phyloP scores from a whole-genome alignment of 2,329 filamentous ascomycete species.

The Pseudogymnoascus sp. region DNA sequence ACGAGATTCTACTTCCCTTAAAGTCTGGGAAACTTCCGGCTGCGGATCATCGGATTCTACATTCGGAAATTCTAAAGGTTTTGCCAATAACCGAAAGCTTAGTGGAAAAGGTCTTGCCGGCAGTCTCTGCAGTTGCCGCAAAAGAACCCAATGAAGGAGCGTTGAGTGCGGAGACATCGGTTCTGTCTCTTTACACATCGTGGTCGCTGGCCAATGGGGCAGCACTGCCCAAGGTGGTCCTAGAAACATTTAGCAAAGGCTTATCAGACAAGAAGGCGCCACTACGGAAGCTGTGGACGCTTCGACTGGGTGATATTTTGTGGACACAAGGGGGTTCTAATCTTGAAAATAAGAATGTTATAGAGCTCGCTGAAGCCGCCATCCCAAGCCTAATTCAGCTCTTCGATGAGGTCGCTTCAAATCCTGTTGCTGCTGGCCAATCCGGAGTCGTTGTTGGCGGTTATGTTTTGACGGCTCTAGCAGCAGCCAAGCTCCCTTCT shows the following conservation, averaged over 20 bases:
- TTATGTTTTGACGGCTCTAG: constrained; percentile 63
- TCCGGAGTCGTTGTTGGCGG: constrained; percentile 73
- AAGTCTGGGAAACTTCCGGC: constrained; percentile 77
- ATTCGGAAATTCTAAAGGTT: constrained; percentile 70
- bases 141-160: constrained; percentile 89
- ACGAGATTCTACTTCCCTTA: constrained; percentile 71
- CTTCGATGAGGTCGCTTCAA: constrained; percentile 70
- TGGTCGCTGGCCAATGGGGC: constrained; percentile 53
- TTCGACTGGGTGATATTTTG: constrained; percentile 64
- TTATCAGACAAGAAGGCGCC: constrained; percentile 75
- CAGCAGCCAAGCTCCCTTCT: constrained; percentile 42
- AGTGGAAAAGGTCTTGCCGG: constrained; percentile 57
- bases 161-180: constrained; percentile 63
- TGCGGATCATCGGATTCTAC: constrained; percentile 73
- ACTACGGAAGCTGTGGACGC: constrained; percentile 71
- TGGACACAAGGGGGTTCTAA: constrained; percentile 44
- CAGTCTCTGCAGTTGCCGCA: constrained; percentile 57
- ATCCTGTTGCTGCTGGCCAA: constrained; percentile 71
- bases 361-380: constrained; percentile 45
- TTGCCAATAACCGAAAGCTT: constrained; percentile 52
- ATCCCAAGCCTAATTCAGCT: constrained; percentile 53
- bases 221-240: constrained; percentile 55
- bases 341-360: constrained; percentile 38
- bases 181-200: constrained; percentile 57
- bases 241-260: constrained; percentile 71